phyloP scores from a whole-genome alignment of 106 monocot species.

The Amphibolis antarctica region DNA sequence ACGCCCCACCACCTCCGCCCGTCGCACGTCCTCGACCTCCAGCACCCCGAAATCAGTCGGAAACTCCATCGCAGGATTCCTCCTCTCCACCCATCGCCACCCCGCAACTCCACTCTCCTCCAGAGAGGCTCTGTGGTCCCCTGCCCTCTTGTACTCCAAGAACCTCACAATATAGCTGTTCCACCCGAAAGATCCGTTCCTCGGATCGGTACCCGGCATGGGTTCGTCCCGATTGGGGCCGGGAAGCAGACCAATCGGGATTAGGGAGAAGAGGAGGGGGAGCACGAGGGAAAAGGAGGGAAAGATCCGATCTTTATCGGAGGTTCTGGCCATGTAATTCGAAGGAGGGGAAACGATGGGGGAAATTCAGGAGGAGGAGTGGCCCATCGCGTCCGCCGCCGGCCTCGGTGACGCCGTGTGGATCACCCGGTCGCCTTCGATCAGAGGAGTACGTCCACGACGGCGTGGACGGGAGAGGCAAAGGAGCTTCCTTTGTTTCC shows the following conservation, averaged over 20 bases:
- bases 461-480: neutral
- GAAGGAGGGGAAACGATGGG: neutral
- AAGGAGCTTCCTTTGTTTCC: neutral
- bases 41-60: conserved; percentile 90
- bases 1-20: conserved; percentile 24
- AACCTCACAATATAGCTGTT: conserved; percentile 73
- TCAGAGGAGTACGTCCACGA: neutral
- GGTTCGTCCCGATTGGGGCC: neutral
- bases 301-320: conserved; percentile 4
- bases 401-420: too few species aligned
- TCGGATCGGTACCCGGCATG: neutral
- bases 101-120: conserved; percentile 25
- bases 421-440: neutral
- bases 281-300: conserved; percentile 7
- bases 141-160: conserved; percentile 41
- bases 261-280: conserved; percentile 15
- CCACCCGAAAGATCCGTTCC: neutral
- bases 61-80: conserved; percentile 55
- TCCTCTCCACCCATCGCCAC: conserved; percentile 80
- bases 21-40: conserved; percentile 32
- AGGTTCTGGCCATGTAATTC: neutral
- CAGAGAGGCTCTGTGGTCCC: conserved; percentile 62
- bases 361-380: neutral
- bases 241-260: conserved; percentile 14
- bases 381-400: too few species aligned